A percentile compares a stretch with the other conserved stretches of the same genome.
phyloP scores from a whole-genome alignment of 108 stramenopile species.

The Nitzschia sp. region DNA sequence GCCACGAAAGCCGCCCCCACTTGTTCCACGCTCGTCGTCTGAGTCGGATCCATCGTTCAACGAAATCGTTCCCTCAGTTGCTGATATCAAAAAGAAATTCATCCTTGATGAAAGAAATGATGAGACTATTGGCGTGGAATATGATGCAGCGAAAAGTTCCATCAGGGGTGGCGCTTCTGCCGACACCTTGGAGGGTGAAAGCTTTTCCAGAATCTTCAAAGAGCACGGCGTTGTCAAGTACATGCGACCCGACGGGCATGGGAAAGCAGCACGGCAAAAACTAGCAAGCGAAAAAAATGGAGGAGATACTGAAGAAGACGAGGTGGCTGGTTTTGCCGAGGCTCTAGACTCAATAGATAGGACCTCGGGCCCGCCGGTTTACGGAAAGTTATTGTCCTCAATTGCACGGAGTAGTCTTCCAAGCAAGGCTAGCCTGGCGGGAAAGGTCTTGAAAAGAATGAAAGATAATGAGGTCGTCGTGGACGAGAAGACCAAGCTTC shows the following conservation, averaged over 20 bases:
- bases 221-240: conserved; percentile 13
- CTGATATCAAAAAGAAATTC: background rate
- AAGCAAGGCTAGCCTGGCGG: conserved; percentile 4
- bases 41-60: too few relatives aligned
- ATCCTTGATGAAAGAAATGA: background rate
- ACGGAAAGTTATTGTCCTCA: background rate
- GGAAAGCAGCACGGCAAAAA: conserved; percentile 4
- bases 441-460: conserved; percentile 15
- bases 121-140: background rate
- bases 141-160: background rate
- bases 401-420: background rate
- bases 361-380: background rate
- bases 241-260: conserved; percentile 16
- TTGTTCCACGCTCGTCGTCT: background rate
- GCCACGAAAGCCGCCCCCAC: background rate
- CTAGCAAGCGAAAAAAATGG: background rate
- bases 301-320: background rate
- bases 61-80: background rate
- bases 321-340: background rate
- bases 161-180: background rate
- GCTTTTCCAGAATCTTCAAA: background rate
- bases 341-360: background rate
- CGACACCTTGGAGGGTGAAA: background rate
- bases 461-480: background rate
- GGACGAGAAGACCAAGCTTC: background rate